phyloP scores from a whole-genome alignment of 2,329 filamentous ascomycete genomes.

The Stemphylium beticola region DNA sequence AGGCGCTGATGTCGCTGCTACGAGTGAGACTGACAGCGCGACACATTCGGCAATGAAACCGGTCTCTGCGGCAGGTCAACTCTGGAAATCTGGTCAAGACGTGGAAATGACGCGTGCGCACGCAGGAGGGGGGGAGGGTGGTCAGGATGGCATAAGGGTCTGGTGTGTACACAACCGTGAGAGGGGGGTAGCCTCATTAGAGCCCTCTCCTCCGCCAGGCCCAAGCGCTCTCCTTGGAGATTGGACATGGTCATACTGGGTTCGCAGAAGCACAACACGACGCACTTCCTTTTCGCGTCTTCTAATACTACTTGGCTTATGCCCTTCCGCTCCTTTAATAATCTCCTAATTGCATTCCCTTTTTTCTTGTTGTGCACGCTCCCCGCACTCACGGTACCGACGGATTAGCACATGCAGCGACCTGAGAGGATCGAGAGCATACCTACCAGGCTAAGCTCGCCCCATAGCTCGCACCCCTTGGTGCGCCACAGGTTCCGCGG shows the following conservation, averaged over 20 bases:
- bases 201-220: slow-evolving; percentile 4
- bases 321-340: slow-evolving; percentile 5
- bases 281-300: slow-evolving; percentile 13
- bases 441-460: neutral
- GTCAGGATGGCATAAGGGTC: neutral
- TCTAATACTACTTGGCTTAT: neutral
- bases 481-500: neutral
- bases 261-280: slow-evolving; percentile 18
- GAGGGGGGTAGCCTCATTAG: neutral
- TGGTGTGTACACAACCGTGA: neutral
- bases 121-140: too few relatives aligned
- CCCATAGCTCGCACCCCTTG: neutral
- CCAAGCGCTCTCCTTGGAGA: slow-evolving; percentile 15
- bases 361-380: neutral
- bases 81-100: neutral
- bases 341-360: neutral
- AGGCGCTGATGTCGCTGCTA: slow-evolving; percentile 3
- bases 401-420: slow-evolving; percentile 13
- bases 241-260: slow-evolving; percentile 15
- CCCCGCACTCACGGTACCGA: neutral
- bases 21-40: neutral
- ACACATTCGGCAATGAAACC: neutral
- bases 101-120: slow-evolving; percentile 4
- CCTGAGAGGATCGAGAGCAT: neutral
- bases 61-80: neutral